Percentiles rank a stretch among this genome's conserved stretches.
Conservation (phyloP, 768 basidiomycete genomes). For the Gymnopilus junonius region DNA sequence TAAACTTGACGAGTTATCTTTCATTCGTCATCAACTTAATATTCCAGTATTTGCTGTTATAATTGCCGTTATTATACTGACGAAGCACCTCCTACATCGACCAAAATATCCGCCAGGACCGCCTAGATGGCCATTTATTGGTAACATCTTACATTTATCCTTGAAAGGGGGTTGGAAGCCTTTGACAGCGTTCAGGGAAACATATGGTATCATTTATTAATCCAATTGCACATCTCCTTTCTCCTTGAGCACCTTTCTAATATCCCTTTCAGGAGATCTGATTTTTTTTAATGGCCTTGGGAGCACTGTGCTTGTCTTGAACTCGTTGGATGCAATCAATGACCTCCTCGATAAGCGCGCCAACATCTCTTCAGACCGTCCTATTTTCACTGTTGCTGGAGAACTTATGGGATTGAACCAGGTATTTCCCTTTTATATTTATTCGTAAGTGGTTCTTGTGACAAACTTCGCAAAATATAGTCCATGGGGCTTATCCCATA, state of each 20-base stretch:
- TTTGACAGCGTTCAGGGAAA: background rate
- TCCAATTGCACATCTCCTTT: too few relatives aligned
- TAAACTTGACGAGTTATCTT: background rate
- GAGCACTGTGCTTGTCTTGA: conserved; percentile 6
- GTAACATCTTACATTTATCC: background rate
- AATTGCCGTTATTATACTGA: background rate
- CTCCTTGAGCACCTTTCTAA: too few relatives aligned
- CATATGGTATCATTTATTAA: background rate
- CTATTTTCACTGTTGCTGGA: conserved; percentile 14
- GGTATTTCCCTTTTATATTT: background rate
- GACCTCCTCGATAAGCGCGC: conserved; percentile 18
- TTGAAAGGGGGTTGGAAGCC: background rate
- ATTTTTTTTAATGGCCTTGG: conserved; percentile 8
- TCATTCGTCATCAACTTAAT: background rate
- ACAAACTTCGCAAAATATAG: conserved; percentile 1
- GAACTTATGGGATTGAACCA: conserved; percentile 11
- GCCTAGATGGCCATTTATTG: background rate
- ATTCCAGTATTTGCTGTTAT: background rate
- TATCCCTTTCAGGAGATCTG: conserved; percentile 11
- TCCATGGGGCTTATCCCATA: conserved; percentile 24
- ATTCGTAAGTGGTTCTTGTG: too few relatives aligned
- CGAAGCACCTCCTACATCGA: background rate
- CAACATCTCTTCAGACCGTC: conserved; percentile 11
- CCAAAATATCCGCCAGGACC: conserved; percentile 1
- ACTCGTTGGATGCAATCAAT: conserved; percentile 1